A percentile compares a stretch with the other conserved stretches of the same genome.
Evolutionary conservation across 2,329 filamentous ascomycete genomes (phyloP).

Genomic region (Colletotrichum tropicicola): DNA sequence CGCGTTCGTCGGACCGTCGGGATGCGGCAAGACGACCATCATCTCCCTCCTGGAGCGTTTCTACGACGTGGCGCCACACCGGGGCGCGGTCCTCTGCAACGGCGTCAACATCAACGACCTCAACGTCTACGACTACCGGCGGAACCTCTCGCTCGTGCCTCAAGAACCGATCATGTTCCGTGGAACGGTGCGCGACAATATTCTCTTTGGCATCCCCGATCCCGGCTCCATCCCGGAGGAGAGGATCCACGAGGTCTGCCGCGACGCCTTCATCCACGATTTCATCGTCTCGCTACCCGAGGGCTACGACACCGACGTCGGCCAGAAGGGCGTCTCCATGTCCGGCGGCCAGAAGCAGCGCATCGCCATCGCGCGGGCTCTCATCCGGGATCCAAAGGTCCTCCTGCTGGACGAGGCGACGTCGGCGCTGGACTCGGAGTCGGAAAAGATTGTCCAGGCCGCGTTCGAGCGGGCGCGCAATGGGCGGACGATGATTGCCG

Average conservation of each 20-base stretch:
- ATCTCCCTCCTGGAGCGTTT: slow-evolving; percentile 64
- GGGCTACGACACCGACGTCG: slow-evolving; percentile 56
- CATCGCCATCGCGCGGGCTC: slow-evolving; percentile 62
- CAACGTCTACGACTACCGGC: slow-evolving; percentile 51
- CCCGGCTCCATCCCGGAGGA: slow-evolving; percentile 43
- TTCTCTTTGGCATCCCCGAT: slow-evolving; percentile 50
- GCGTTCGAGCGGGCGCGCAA: slow-evolving; percentile 38
- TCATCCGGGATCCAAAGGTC: slow-evolving; percentile 59
- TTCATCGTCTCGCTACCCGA: slow-evolving; percentile 61
- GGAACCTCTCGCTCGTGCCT: slow-evolving; percentile 55
- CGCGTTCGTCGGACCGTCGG: slow-evolving; percentile 54
- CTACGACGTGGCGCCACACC: slow-evolving; percentile 58
- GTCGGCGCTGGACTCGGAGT: slow-evolving; percentile 62
- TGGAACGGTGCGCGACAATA: slow-evolving; percentile 58
- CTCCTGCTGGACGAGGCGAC: slow-evolving; percentile 68
- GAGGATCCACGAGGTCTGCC: slow-evolving; percentile 39
- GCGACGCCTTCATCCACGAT: slow-evolving; percentile 63
- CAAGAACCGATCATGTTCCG: slow-evolving; percentile 62
- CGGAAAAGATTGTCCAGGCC: slow-evolving; percentile 61
- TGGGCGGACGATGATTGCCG: slow-evolving; percentile 46
- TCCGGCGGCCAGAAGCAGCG: slow-evolving; percentile 66
- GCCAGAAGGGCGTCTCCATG: slow-evolving; percentile 65
- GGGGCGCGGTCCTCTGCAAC: slow-evolving; percentile 49
- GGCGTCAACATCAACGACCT: slow-evolving; percentile 44
- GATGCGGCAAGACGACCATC: slow-evolving; percentile 61